phyloP scores from a whole-genome alignment of 139 green algal genomes.

The Tetradesmus lagerheimii region DNA sequence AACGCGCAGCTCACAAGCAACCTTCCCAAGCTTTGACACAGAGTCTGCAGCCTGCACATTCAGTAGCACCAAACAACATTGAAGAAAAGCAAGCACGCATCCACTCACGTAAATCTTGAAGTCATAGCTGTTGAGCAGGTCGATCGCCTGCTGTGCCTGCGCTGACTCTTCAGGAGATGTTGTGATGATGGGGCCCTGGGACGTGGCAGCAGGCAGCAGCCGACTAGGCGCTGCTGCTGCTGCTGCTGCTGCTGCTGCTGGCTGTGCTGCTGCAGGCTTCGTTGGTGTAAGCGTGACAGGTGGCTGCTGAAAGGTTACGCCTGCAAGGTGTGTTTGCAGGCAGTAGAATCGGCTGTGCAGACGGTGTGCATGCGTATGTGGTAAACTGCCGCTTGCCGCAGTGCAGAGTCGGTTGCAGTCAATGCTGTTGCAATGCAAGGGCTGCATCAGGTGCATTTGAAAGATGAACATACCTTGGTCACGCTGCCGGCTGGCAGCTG shows the following conservation, averaged over 20 bases:
- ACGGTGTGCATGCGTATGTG: too few relatives aligned
- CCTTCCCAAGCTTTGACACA: too few relatives aligned
- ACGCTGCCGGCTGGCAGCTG: background rate
- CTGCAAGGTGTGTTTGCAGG: background rate
- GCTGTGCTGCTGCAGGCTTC: background rate
- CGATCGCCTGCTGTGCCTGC: background rate
- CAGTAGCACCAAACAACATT: too few relatives aligned
- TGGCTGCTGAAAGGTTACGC: background rate
- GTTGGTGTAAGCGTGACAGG: background rate
- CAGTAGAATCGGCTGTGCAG: too few relatives aligned
- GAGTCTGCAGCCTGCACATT: too few relatives aligned
- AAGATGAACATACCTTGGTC: background rate
- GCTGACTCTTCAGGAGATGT: background rate
- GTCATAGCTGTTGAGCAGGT: constrained; percentile 26
- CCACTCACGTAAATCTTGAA: constrained; percentile 27
- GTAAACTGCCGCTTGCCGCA: background rate
- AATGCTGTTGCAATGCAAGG: too few relatives aligned
- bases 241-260: background rate
- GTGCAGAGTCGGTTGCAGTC: too few relatives aligned
- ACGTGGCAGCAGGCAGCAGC: background rate
- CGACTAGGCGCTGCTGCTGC: background rate
- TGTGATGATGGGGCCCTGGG: background rate
- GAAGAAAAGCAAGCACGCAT: too few relatives aligned
- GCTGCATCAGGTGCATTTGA: background rate
- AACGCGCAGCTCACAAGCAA: too few relatives aligned